phyloP scores from a whole-genome alignment of 371 early-diverging fungal genomes.

The Batkoa obscura region DNA sequence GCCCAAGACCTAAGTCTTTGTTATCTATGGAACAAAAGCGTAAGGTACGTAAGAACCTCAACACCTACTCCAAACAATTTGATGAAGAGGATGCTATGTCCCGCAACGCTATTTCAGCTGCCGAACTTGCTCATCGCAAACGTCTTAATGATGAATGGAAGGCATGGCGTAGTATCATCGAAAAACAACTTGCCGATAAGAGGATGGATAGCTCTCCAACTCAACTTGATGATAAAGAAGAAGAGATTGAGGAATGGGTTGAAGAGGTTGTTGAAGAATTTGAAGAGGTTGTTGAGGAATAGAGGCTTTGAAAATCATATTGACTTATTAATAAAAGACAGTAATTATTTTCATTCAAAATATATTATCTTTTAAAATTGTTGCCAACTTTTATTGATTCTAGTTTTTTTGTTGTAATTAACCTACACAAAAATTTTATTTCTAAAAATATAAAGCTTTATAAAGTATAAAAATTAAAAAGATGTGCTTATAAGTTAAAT shows the following conservation, averaged over 20 bases:
- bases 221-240: slow-evolving; percentile 27
- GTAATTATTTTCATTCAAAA: no score
- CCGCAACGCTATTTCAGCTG: slow-evolving; percentile 44
- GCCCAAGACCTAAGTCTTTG: slow-evolving; percentile 79
- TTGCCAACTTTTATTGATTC: no score
- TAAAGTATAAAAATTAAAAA: no score
- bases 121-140: slow-evolving; percentile 49
- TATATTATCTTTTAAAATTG: no score
- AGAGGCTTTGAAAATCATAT: no score
- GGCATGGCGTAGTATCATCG: slow-evolving; percentile 48
- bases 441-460: no score
- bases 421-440: no score
- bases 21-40: slow-evolving; percentile 63
- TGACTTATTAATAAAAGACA: no score
- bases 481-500: no score
- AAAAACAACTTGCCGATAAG: slow-evolving; percentile 32
- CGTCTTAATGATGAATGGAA: slow-evolving; percentile 59
- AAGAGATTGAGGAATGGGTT: slow-evolving; percentile 66
- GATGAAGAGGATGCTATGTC: slow-evolving; percentile 71
- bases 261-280: slow-evolving; percentile 54
- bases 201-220: no score
- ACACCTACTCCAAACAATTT: slow-evolving; percentile 68
- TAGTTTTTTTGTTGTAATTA: no score
- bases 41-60: slow-evolving; percentile 76
- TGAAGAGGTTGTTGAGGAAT: slow-evolving; percentile 30